Conservation (phyloP, 148 eudicot genomes). For the Camellia japonica region DNA sequence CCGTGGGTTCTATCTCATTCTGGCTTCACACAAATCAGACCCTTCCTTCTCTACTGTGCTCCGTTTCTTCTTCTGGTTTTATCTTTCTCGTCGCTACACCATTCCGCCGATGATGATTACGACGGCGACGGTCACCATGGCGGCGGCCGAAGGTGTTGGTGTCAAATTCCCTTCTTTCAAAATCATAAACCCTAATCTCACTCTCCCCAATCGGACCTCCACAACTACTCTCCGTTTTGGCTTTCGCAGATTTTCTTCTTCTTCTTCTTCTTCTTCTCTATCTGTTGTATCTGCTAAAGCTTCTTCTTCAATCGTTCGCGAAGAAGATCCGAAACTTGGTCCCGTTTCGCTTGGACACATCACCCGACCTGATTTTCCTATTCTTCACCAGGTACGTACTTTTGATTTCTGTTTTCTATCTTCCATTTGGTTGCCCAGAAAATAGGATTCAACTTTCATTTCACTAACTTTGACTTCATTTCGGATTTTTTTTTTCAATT, state of each 20-base stretch:
- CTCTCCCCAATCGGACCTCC: slow-evolving; percentile 18
- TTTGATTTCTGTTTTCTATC: not conserved
- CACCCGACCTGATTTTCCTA: slow-evolving; percentile 78
- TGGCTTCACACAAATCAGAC: too few relatives aligned
- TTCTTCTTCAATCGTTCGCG: slow-evolving; percentile 25
- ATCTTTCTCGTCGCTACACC: too few relatives aligned
- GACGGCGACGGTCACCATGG: slow-evolving; percentile 12
- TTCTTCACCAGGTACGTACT: slow-evolving; percentile 66
- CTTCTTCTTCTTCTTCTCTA: slow-evolving; percentile 8
- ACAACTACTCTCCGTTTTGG: slow-evolving; percentile 4
- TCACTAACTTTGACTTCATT: too few relatives aligned
- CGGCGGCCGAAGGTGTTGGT: slow-evolving; percentile 37
- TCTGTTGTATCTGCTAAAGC: slow-evolving; percentile 14
- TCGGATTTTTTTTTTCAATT: too few relatives aligned
- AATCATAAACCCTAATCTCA: slow-evolving; percentile 32
- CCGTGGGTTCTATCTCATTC: too few relatives aligned
- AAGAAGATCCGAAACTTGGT: slow-evolving; percentile 20
- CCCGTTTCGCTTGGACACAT: slow-evolving; percentile 65
- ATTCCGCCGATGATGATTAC: too few relatives aligned
- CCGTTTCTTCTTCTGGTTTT: too few relatives aligned
- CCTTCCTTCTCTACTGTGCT: too few relatives aligned
- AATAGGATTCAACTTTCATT: too few relatives aligned
- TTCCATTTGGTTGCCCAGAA: too few relatives aligned
- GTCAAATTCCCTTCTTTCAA: slow-evolving; percentile 44
- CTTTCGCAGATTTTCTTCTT: slow-evolving; percentile 22